phyloP scores from a whole-genome alignment of 2,329 filamentous ascomycete species.

The Colletotrichum sp. region DNA sequence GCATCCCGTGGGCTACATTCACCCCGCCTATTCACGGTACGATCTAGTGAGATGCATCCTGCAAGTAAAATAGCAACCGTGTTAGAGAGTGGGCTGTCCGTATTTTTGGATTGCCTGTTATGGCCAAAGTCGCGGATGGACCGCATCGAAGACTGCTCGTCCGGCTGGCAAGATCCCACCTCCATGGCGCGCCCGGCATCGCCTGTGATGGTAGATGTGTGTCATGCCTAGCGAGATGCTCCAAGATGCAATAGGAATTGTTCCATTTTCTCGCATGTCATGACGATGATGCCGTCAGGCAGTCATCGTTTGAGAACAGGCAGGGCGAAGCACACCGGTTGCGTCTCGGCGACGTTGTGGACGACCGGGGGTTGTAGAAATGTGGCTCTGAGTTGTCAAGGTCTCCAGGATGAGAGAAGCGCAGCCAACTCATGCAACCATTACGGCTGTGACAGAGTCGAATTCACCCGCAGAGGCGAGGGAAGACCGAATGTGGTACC shows the following conservation, averaged over 20 bases:
- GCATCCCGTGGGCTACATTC: neutral
- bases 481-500: neutral
- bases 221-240: neutral
- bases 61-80: neutral
- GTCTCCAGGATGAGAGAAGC: neutral
- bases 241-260: neutral
- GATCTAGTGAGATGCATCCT: neutral
- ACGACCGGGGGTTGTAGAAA: slow-evolving; percentile 2
- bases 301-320: neutral
- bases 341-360: slow-evolving; percentile 4
- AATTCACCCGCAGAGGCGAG: slow-evolving; percentile 3
- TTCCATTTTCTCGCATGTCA: neutral
- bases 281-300: neutral
- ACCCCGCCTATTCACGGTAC: neutral
- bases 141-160: neutral
- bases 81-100: neutral
- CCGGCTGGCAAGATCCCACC: neutral
- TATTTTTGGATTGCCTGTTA: neutral
- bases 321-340: slow-evolving; percentile 11
- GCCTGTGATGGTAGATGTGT: neutral
- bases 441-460: slow-evolving; percentile 6
- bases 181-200: neutral
- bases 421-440: slow-evolving; percentile 24
- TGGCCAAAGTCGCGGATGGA: neutral
- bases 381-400: slow-evolving; percentile 22